Percentiles rank a stretch among this genome's conserved stretches.
Evolutionary conservation across 2,329 filamentous ascomycete genomes (phyloP).

Genomic region (Botrytis deweyae): DNA sequence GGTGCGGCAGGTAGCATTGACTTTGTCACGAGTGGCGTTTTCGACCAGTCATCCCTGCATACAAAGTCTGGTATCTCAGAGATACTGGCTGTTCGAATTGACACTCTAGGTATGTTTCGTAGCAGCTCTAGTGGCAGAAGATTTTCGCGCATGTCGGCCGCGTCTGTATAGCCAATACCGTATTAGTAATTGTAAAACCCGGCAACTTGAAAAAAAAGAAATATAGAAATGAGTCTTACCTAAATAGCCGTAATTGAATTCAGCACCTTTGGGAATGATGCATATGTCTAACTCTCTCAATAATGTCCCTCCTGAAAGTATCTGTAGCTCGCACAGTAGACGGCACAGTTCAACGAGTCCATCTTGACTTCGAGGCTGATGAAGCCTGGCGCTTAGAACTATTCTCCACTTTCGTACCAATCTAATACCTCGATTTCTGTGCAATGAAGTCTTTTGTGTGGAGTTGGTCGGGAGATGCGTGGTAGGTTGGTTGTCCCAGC

Average conservation of each 20-base stretch:
- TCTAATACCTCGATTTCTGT: background rate
- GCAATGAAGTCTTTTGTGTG: background rate
- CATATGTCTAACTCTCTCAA: background rate
- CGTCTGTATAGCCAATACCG: background rate
- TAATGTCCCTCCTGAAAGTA: background rate
- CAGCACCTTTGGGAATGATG: background rate
- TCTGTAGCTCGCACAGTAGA: background rate
- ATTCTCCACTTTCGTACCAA: background rate
- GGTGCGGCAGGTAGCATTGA: background rate
- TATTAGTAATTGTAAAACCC: background rate
- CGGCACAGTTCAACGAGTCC: background rate
- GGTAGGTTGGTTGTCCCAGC: background rate
- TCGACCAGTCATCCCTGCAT: background rate
- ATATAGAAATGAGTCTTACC: background rate
- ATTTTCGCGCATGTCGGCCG: background rate
- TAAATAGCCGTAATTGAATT: background rate
- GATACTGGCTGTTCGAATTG: background rate
- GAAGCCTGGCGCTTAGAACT: background rate
- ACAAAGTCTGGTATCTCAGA: background rate
- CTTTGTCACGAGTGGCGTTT: background rate
- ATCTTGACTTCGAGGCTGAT: no score
- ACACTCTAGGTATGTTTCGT: background rate
- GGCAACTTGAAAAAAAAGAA: background rate
- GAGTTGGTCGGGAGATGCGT: background rate
- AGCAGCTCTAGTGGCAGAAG: background rate